Evolutionary conservation across 495 filamentous ascomycete species (phyloP), one percentile per base, ranked within the genome.

Genomic region (Daldinia concentrica): DNA sequence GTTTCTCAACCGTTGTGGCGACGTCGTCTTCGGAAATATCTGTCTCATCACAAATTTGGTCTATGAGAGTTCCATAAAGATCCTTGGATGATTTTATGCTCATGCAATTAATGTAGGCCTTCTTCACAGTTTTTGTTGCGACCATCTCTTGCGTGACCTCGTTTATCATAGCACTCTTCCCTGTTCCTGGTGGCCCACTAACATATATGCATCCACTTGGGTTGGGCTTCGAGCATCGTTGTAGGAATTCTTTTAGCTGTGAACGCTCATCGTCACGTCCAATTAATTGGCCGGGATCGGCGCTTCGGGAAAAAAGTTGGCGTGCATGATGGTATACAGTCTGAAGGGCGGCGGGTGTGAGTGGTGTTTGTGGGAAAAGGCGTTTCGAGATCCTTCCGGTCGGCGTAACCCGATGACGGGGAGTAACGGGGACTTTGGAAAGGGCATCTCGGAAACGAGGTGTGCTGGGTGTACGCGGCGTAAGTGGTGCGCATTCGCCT

Each of bases 111-210:
- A 99, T 82, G 76, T 94, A 93, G 2, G 89, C 87, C 45, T 88
- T 88, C 74, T 88, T 90, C 56, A 93, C 80, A 11, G 79, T 77
- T 4, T 78, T 74, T 1, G 72, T 79, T 17, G 83, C 79, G 3
- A 66, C 80, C 24, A 90, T 69, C 34, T 89, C 84, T 43, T 86
- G 81, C 57, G 90, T 91, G 30, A 97, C 86, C 72, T 97, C 91
- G 61, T 89, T 87, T 58, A 98, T 88, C 80, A 98, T 87, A 4
- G 95, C 96, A 78, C 94, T 97, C 80, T 99, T 99, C 6, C 95
- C 95, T 4, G 96, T 98, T 1, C 95, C 95, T 2, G 95, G 95
- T 30, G 95, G 95, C 0, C 95, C 95, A 71, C 93, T 97, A 71
- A 99, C 89, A 76, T 99, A 99, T 39, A 97, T 85, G 76, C 94